Conservation (phyloP, 225 moss, liverwort and hornwort genomes). For the Anthoceros angustus region DNA sequence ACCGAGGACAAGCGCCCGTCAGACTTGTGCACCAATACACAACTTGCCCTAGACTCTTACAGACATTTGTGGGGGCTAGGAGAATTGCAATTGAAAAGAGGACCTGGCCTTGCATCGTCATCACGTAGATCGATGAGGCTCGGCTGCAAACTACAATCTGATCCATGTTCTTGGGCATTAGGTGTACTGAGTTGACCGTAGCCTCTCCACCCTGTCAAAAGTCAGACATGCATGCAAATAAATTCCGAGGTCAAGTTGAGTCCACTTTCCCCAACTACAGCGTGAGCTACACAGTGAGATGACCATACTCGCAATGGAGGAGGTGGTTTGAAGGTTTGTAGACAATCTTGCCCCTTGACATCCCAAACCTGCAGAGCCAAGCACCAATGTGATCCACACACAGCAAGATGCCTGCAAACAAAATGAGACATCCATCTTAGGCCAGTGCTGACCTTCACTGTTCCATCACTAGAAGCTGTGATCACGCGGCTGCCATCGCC, state of each 20-base stretch:
- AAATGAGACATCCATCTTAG: not conserved
- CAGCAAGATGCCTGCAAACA: not conserved
- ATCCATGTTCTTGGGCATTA: constrained; percentile 79
- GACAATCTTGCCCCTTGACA: constrained; percentile 74
- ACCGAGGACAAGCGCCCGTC: not conserved
- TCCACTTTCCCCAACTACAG: no score
- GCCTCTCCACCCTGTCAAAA: constrained; percentile 65
- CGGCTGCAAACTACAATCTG: constrained; percentile 88
- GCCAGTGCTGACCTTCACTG: constrained; percentile 67
- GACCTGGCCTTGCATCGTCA: constrained; percentile 99
- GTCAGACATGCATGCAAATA: not conserved
- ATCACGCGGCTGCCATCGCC: constrained; percentile 86
- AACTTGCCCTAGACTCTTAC: not conserved
- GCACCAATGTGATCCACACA: not conserved
- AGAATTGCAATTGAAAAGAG: constrained; percentile 4
- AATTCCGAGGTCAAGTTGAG: no score
- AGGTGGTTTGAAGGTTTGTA: constrained; percentile 95
- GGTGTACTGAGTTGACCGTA: constrained; percentile 78
- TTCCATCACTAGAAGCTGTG: constrained; percentile 90
- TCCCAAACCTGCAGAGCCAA: constrained; percentile 72
- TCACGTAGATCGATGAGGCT: constrained; percentile 84
- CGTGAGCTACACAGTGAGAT: not conserved
- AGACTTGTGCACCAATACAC: not conserved
- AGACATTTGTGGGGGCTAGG: not conserved
- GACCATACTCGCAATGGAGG: constrained; percentile 72